phyloP scores from a whole-genome alignment of 2,329 filamentous ascomycete species.

The Dactylellina sp. region DNA sequence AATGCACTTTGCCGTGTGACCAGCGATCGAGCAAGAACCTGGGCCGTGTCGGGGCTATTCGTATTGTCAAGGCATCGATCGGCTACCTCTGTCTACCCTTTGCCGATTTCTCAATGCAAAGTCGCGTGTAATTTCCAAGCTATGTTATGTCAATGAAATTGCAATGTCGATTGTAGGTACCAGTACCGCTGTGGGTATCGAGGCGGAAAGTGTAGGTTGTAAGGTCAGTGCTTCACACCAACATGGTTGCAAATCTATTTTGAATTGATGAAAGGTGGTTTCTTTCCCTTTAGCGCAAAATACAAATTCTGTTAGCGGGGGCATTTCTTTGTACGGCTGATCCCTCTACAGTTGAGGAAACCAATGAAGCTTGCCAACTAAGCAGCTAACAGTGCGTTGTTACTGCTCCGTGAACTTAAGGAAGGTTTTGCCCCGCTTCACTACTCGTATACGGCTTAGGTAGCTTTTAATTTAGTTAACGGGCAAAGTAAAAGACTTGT shows the following conservation, averaged over 20 bases:
- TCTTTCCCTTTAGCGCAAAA: too few species aligned
- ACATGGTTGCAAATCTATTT: too few species aligned
- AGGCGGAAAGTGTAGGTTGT: neutral
- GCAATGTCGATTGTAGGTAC: neutral
- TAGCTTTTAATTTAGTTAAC: neutral
- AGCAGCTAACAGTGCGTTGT: too few species aligned
- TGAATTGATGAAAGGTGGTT: too few species aligned
- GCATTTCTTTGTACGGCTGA: too few species aligned
- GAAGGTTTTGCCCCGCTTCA: neutral
- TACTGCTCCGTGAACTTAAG: constrained; percentile 3
- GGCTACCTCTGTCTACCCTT: neutral
- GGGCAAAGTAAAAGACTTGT: neutral
- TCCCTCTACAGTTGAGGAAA: too few species aligned
- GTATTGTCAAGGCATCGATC: neutral
- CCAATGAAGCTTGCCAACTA: too few species aligned
- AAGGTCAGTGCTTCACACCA: too few species aligned
- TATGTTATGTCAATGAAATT: neutral
- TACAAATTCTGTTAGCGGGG: too few species aligned
- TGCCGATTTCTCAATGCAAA: neutral
- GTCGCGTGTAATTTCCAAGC: neutral
- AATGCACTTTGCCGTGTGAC: neutral
- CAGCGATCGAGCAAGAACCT: constrained; percentile 14
- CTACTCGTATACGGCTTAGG: neutral
- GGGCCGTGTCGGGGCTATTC: neutral
- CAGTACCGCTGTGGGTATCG: neutral